Evolutionary conservation across 257 asterid genomes (phyloP).

Genomic region (Penstemon barbatus): DNA sequence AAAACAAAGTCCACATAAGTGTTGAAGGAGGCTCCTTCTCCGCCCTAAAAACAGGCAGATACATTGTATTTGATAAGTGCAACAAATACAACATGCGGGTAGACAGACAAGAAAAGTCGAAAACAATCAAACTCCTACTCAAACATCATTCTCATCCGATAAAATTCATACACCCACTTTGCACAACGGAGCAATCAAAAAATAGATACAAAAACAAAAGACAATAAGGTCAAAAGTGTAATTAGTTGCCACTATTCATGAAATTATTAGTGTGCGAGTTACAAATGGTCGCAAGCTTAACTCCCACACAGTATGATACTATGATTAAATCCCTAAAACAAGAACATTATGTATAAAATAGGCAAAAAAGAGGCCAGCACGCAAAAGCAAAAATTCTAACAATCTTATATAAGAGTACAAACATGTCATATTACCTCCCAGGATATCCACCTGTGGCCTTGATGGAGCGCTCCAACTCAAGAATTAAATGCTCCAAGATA

Average conservation of each 20-base stretch:
- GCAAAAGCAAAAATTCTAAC: neutral
- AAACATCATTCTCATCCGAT: conserved; percentile 6
- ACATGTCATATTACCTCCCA: conserved; percentile 54
- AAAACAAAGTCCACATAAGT: conserved; percentile 88
- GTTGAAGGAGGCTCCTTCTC: conserved; percentile 96
- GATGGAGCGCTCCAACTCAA: conserved; percentile 70
- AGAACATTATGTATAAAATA: no score
- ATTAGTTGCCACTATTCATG: neutral
- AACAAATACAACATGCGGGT: neutral
- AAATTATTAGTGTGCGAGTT: no score
- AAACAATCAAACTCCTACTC: neutral
- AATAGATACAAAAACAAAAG: conserved; percentile 11
- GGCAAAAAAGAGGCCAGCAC: neutral
- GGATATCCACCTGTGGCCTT: conserved; percentile 76
- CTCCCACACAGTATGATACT: no score
- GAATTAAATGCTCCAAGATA: conserved; percentile 71
- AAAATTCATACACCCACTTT: no score
- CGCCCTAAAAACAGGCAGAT: conserved; percentile 48
- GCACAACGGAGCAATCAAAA: neutral
- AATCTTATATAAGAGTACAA: neutral
- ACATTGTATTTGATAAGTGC: conserved; percentile 12
- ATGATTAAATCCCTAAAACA: no score
- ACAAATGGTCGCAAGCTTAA: no score
- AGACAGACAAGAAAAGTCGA: neutral
- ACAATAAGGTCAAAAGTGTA: conserved; percentile 5